Conservation (phyloP, 129 eudicot species). For the Rutidosis leptorrhynchoides region DNA sequence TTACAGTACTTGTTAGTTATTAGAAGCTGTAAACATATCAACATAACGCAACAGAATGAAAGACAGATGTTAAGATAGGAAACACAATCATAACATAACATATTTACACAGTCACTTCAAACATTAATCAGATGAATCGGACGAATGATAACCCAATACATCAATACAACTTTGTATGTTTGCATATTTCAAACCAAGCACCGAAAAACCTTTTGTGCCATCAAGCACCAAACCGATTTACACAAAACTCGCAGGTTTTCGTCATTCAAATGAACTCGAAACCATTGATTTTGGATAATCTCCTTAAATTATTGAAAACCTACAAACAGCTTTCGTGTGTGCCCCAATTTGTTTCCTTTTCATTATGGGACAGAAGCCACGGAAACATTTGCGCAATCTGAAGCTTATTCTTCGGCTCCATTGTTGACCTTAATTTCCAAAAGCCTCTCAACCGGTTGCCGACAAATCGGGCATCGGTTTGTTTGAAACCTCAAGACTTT, state of each 20-base stretch:
- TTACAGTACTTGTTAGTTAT: too few relatives aligned
- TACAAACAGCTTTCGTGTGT: not conserved
- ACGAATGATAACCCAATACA: not conserved
- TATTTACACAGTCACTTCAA: not conserved
- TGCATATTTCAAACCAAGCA: slow-evolving; percentile 15
- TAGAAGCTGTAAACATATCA: not conserved
- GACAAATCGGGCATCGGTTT: slow-evolving; percentile 91
- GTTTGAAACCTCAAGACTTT: slow-evolving; percentile 94
- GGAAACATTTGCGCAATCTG: not conserved
- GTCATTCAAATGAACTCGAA: not conserved
- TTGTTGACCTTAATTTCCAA: slow-evolving; percentile 83
- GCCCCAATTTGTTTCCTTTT: slow-evolving; percentile 20
- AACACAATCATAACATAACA: not conserved
- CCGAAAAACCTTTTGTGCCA: slow-evolving; percentile 21
- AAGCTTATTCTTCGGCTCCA: slow-evolving; percentile 41
- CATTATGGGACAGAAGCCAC: slow-evolving; percentile 4
- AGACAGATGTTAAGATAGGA: not conserved
- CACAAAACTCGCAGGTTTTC: not conserved
- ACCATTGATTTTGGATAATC: slow-evolving; percentile 15
- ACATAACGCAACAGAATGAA: not conserved
- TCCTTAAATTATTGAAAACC: slow-evolving; percentile 22
- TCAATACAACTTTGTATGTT: not conserved
- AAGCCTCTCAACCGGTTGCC: slow-evolving; percentile 94
- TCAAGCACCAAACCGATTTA: slow-evolving; percentile 26
- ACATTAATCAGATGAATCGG: not conserved